Evolutionary conservation across 208 protist genomes (phyloP).

Genomic region (Strigomonas galati): DNA sequence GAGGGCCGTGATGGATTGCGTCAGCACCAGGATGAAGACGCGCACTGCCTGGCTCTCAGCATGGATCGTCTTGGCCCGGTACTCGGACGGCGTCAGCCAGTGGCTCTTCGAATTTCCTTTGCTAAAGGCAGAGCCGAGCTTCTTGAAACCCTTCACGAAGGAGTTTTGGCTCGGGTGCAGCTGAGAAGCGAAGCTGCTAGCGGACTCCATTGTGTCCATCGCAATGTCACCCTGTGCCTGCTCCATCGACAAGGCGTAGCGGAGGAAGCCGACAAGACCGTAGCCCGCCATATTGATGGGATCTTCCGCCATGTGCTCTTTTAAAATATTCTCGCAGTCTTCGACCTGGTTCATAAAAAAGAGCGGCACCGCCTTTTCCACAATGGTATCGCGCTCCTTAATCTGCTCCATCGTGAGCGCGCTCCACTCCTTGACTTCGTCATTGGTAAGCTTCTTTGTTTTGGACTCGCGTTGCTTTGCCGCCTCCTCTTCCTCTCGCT

Average conservation of each 20-base stretch:
- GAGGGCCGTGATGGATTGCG: constrained; percentile 44
- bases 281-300: constrained; percentile 31
- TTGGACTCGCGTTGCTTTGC: background rate
- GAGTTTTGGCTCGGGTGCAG: constrained; percentile 21
- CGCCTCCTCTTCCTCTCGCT: constrained; percentile 5
- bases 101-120: constrained; percentile 18
- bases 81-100: constrained; percentile 37
- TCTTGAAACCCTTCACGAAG: constrained; percentile 22
- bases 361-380: constrained; percentile 24
- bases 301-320: constrained; percentile 21
- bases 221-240: constrained; percentile 38
- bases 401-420: constrained; percentile 34
- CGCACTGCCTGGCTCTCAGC: constrained; percentile 45
- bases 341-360: constrained; percentile 60
- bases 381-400: constrained; percentile 25
- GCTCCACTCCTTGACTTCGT: constrained; percentile 26
- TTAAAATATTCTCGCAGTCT: constrained; percentile 47
- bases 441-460: constrained; percentile 16
- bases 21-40: constrained; percentile 38
- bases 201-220: constrained; percentile 24
- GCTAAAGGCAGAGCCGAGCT: constrained; percentile 24
- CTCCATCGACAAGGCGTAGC: constrained; percentile 53
- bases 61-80: constrained; percentile 49
- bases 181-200: constrained; percentile 36
- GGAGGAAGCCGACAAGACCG: constrained; percentile 39